Conservation (phyloP, 441 rosid genomes). For the Populus hybrid region DNA sequence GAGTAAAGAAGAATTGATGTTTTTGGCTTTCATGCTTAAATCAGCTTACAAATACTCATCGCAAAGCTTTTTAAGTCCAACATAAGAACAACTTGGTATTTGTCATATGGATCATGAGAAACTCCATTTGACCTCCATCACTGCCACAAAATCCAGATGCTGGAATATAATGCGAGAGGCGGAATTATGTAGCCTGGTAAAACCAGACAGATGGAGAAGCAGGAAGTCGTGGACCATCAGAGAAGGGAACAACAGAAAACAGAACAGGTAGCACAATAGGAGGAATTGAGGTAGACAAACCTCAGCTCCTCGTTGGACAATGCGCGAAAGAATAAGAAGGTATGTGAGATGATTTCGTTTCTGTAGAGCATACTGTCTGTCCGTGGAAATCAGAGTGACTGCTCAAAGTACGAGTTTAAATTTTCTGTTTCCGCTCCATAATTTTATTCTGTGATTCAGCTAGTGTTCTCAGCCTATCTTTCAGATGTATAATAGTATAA, state of each 20-base stretch:
- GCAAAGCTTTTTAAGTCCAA: not conserved
- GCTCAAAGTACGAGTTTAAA: constrained; percentile 60
- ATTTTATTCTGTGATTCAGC: not conserved
- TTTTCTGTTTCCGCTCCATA: not conserved
- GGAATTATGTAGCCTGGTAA: not conserved
- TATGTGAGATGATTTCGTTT: constrained; percentile 80
- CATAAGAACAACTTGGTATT: not conserved
- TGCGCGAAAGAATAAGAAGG: constrained; percentile 62
- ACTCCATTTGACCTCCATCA: not conserved
- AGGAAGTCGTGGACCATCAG: too few relatives aligned
- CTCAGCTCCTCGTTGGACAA: constrained; percentile 52
- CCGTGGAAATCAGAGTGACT: constrained; percentile 80
- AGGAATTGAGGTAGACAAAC: constrained; percentile 20
- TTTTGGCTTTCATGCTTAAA: too few relatives aligned
- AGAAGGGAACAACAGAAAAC: too few relatives aligned
- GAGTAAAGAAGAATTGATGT: too few relatives aligned
- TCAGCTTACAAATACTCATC: too few relatives aligned
- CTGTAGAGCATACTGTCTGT: constrained; percentile 77
- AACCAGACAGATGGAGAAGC: not conserved
- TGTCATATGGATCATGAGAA: not conserved
- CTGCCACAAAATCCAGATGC: not conserved
- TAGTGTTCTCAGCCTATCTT: not conserved
- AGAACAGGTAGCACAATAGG: constrained; percentile 38
- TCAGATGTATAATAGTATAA: not conserved
- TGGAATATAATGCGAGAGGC: not conserved